A percentile compares a stretch with the other conserved stretches of the same genome.
These are phyloP conservation scores for Hyphochytrium catenoides DNA, from an alignment of 352 stramenopile genomes.

Conservation along the genomic window DNA sequence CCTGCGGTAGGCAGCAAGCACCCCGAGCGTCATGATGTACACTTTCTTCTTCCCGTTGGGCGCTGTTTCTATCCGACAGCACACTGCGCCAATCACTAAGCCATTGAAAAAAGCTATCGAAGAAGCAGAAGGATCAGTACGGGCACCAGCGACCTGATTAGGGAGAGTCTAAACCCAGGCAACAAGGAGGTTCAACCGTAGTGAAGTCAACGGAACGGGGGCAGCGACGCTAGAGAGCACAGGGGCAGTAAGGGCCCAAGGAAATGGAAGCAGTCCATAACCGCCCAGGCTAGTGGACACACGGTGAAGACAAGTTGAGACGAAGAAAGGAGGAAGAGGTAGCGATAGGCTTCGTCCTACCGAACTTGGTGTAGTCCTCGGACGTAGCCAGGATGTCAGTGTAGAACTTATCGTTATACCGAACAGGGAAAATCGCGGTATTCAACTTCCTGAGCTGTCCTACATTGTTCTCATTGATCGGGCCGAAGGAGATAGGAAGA, in stretches of 20 bases:
- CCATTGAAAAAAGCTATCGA: constrained; percentile 36
- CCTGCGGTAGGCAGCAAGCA: constrained; percentile 61
- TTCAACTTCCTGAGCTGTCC: constrained; percentile 65
- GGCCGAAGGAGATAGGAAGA: constrained; percentile 17
- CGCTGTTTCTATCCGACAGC: constrained; percentile 40
- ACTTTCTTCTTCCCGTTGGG: constrained; percentile 16
- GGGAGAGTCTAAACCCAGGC: too few species aligned
- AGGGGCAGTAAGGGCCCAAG: too few species aligned
- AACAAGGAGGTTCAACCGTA: too few species aligned
- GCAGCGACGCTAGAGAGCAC: too few species aligned
- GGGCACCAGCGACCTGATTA: too few species aligned
- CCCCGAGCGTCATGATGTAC: constrained; percentile 85
- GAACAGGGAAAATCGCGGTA: constrained; percentile 64
- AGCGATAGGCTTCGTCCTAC: constrained; percentile 13
- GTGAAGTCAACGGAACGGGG: too few species aligned
- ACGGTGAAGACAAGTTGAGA: neutral
- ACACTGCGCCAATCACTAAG: constrained; percentile 63
- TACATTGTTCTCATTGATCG: constrained; percentile 31
- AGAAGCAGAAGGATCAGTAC: too few species aligned
- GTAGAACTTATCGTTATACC: constrained; percentile 80
- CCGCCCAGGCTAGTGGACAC: neutral
- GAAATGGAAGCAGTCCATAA: too few species aligned
- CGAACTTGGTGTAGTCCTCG: constrained; percentile 21
- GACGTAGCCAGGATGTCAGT: constrained; percentile 43
- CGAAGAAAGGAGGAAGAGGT: neutral